A percentile compares a stretch with the other conserved stretches of the same genome.
Evolutionary conservation across 768 basidiomycete genomes (phyloP).

Genomic region (Pisolithus marmoratus): DNA sequence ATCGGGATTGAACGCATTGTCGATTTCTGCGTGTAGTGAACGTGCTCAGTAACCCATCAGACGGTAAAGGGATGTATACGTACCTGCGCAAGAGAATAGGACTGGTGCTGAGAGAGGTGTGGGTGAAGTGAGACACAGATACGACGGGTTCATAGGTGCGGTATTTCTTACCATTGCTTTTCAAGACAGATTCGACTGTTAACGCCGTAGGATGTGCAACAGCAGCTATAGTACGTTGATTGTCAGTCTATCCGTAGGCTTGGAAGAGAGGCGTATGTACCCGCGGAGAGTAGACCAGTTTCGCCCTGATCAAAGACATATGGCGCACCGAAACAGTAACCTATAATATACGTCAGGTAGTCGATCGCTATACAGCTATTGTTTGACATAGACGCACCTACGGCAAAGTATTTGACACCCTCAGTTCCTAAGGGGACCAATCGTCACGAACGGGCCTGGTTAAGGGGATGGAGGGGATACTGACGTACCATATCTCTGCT

Average conservation of each 20-base stretch:
- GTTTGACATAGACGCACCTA: conserved; percentile 29
- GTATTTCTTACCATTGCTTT: conserved; percentile 38
- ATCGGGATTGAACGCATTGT: conserved; percentile 46
- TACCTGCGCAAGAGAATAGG: conserved; percentile 52
- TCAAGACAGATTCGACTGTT: conserved; percentile 42
- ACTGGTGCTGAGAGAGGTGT: conserved; percentile 38
- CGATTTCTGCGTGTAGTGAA: conserved; percentile 36
- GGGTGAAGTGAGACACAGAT: too few species aligned
- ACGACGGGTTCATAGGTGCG: neutral
- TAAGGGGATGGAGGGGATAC: too few species aligned
- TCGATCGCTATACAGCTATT: neutral
- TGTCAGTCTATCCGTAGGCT: neutral
- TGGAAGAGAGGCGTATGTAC: conserved; percentile 22
- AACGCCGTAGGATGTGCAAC: conserved; percentile 52
- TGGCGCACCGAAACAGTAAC: conserved; percentile 56
- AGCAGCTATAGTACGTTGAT: conserved; percentile 32
- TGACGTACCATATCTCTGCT: conserved; percentile 39
- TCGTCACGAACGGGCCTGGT: neutral
- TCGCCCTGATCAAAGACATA: conserved; percentile 42
- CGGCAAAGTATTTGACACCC: conserved; percentile 38
- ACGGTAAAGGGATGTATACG: neutral
- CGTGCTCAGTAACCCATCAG: neutral
- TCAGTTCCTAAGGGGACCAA: conserved; percentile 8
- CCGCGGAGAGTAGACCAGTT: conserved; percentile 42
- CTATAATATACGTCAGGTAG: conserved; percentile 20